Conservation (phyloP, 2,329 filamentous ascomycete genomes). For the Chaetomium sp. region DNA sequence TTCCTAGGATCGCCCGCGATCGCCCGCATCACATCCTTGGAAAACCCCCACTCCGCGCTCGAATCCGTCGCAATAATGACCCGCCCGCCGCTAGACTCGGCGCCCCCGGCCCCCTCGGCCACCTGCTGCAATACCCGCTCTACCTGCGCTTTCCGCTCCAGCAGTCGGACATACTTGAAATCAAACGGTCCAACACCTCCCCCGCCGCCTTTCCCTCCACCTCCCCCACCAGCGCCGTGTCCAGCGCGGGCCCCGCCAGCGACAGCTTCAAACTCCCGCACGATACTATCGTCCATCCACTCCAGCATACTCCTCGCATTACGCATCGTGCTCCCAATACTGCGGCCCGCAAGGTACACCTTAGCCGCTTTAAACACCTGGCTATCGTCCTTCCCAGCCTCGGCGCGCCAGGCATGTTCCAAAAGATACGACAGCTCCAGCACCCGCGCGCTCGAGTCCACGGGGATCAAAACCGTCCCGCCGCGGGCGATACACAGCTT, state of each 20-base stretch:
- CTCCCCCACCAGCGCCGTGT: constrained; percentile 34
- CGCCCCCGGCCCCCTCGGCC: constrained; percentile 30
- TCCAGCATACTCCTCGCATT: constrained; percentile 94
- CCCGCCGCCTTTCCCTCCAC: constrained; percentile 37
- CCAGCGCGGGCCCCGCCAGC: constrained; percentile 44
- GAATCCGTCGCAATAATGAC: constrained; percentile 90
- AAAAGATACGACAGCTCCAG: constrained; percentile 86
- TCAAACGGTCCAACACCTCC: constrained; percentile 72
- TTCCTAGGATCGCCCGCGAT: constrained; percentile 75
- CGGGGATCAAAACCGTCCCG: constrained; percentile 87
- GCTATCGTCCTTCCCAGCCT: constrained; percentile 43
- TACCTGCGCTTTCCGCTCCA: constrained; percentile 77
- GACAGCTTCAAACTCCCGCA: constrained; percentile 79
- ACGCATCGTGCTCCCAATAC: constrained; percentile 79
- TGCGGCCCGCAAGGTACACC: constrained; percentile 79
- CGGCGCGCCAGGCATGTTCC: constrained; percentile 82
- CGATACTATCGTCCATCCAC: constrained; percentile 97
- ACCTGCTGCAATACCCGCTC: constrained; percentile 55
- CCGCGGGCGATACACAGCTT: constrained; percentile 70
- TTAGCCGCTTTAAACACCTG: constrained; percentile 48
- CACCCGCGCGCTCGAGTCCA: constrained; percentile 91
- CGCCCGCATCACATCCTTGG: constrained; percentile 67
- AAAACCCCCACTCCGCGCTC: constrained; percentile 92
- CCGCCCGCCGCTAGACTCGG: constrained; percentile 42
- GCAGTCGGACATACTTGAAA: constrained; percentile 74